A percentile compares a stretch with the other conserved stretches of the same genome.
phyloP scores from a whole-genome alignment of 306 rosid species.

The Vigna trinervia region DNA sequence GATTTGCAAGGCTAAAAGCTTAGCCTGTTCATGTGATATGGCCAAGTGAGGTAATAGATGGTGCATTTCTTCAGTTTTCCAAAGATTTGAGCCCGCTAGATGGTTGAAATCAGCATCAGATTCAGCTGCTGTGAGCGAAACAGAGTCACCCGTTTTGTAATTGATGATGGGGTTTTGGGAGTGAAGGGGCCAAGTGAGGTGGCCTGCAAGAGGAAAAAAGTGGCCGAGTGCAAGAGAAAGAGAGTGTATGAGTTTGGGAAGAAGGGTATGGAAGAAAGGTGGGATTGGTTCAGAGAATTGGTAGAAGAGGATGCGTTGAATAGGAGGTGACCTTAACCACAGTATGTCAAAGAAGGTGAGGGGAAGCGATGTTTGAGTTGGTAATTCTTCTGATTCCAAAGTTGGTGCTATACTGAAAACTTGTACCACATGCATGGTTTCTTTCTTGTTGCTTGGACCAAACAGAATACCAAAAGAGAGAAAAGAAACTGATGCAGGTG shows the following conservation, averaged over 20 bases:
- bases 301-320: conserved; percentile 47
- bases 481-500: no score
- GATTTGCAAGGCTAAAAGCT: conserved; percentile 48
- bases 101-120: conserved; percentile 47
- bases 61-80: conserved; percentile 7
- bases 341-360: conserved; percentile 54
- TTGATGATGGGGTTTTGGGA: conserved; percentile 44
- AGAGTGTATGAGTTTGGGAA: conserved; percentile 52
- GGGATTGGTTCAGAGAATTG: conserved; percentile 29
- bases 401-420: conserved; percentile 29
- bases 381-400: background rate
- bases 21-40: conserved; percentile 39
- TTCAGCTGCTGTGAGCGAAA: conserved; percentile 51
- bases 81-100: conserved; percentile 16
- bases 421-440: background rate
- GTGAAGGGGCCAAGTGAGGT: conserved; percentile 48
- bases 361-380: conserved; percentile 28
- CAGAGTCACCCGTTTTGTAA: background rate
- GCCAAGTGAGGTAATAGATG: conserved; percentile 47
- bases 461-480: no score
- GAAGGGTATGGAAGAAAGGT: conserved; percentile 34
- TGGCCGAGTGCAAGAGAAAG: conserved; percentile 41
- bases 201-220: conserved; percentile 46
- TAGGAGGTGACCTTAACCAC: conserved; percentile 52
- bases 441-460: no score